Conservation (phyloP, 441 rosid species). For the Jatropha podagrica region DNA sequence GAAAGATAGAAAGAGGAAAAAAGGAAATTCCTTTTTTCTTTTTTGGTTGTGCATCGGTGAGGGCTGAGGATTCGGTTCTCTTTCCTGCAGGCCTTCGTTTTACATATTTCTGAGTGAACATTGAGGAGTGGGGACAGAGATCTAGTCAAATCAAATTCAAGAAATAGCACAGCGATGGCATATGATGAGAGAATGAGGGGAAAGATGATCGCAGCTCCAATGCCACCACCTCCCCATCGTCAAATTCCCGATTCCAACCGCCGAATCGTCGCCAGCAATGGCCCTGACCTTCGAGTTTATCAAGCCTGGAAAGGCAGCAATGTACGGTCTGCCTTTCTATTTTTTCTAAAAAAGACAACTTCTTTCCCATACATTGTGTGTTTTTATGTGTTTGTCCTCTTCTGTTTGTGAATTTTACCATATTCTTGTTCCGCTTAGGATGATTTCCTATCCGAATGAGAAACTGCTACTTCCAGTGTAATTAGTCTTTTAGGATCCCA, state of each 20-base stretch:
- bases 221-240: constrained; percentile 22
- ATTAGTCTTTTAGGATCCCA: neutral
- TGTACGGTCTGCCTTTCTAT: constrained; percentile 25
- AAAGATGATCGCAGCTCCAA: constrained; percentile 30
- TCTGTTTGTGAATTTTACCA: neutral
- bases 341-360: neutral
- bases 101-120: too few relatives aligned
- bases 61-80: neutral
- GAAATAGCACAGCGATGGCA: neutral
- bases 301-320: constrained; percentile 68
- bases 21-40: neutral
- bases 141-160: constrained; percentile 4
- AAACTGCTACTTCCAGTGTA: neutral
- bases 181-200: constrained; percentile 12
- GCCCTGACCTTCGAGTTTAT: constrained; percentile 40
- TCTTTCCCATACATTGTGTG: neutral
- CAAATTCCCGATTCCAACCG: constrained; percentile 47
- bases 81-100: neutral
- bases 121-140: neutral
- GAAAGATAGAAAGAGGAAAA: neutral
- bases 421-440: too few relatives aligned
- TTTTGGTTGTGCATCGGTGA: neutral
- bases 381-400: neutral
- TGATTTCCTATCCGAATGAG: neutral
- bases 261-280: constrained; percentile 29